phyloP scores from a whole-genome alignment of 2,329 filamentous ascomycete species.

The Seiridium cupressi region DNA sequence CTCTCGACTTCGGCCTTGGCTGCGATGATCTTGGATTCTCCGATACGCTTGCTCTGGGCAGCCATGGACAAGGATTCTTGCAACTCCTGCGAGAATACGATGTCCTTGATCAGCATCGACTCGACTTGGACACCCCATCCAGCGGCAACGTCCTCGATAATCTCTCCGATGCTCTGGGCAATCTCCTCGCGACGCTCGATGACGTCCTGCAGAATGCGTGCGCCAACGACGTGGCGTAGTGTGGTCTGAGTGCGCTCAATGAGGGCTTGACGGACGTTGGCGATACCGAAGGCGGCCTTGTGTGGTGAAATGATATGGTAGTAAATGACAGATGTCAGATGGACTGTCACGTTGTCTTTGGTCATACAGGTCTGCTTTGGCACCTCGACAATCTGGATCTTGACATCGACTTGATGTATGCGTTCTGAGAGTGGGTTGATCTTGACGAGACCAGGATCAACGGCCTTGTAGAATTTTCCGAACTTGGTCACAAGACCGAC shows the following conservation, averaged over 20 bases:
- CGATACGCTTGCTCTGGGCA: conserved; percentile 96
- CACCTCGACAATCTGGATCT: conserved; percentile 98
- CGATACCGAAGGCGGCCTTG: conserved; percentile 95
- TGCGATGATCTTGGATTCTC: conserved; percentile 97
- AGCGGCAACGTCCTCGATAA: conserved; percentile 91
- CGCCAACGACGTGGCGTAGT: conserved; percentile 92
- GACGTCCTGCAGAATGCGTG: conserved; percentile 92
- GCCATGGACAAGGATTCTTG: conserved; percentile 98
- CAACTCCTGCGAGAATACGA: conserved; percentile 92
- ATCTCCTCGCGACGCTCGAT: conserved; percentile 98
- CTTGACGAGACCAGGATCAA: conserved; percentile 95
- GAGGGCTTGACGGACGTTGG: conserved; percentile 92
- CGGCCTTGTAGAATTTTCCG: conserved; percentile 88
- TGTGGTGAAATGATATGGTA: conserved; percentile 96
- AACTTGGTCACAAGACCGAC: conserved; percentile 96
- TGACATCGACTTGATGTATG: conserved; percentile 92
- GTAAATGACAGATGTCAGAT: conserved; percentile 96
- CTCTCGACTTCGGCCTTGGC: conserved; percentile 96
- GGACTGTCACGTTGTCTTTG: conserved; percentile 95
- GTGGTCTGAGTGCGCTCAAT: conserved; percentile 98
- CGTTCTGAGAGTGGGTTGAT: conserved; percentile 93
- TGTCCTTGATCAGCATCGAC: conserved; percentile 99
- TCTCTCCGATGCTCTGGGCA: conserved; percentile 90
- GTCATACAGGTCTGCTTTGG: conserved; percentile 98
- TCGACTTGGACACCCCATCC: conserved; percentile 97